A percentile compares a stretch with the other conserved stretches of the same genome.
Conservation (phyloP, 805 yeast genomes). For the Wickerhamiella sergipiensis region DNA sequence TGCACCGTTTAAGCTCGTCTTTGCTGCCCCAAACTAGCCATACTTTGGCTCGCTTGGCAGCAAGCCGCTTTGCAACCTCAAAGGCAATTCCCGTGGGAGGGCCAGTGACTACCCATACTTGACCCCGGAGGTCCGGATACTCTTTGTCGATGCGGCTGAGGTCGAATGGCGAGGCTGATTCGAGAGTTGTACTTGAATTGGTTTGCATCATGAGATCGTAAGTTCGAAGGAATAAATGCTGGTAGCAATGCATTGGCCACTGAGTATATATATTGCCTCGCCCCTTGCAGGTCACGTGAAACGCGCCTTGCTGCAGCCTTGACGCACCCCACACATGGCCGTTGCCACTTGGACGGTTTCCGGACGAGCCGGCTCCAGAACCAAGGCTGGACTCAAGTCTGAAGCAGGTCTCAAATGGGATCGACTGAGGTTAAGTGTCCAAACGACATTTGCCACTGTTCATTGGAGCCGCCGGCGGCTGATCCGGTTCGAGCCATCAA, state of each 20-base stretch:
- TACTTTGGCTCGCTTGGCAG: conserved; percentile 22
- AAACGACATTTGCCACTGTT: too few relatives aligned
- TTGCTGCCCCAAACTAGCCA: conserved; percentile 26
- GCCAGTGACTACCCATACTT: conserved; percentile 15
- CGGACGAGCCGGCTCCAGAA: too few relatives aligned
- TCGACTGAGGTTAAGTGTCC: too few relatives aligned
- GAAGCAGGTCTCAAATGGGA: too few relatives aligned
- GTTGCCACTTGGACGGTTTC: too few relatives aligned
- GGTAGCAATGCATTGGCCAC: too few relatives aligned
- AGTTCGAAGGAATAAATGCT: too few relatives aligned
- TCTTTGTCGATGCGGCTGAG: not conserved
- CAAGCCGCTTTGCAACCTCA: conserved; percentile 6
- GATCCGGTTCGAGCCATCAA: too few relatives aligned
- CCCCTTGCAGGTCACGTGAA: not conserved
- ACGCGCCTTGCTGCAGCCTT: not conserved
- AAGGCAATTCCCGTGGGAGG: conserved; percentile 10
- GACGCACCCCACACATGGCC: not conserved
- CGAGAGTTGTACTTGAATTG: not conserved
- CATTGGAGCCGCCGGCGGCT: too few relatives aligned
- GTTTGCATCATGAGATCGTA: not conserved
- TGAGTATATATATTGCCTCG: not conserved
- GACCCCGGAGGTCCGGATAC: conserved; percentile 22
- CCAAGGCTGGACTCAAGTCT: too few relatives aligned
- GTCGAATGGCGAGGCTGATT: not conserved
- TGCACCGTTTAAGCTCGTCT: conserved; percentile 21